phyloP scores from a whole-genome alignment of 1,139 yeast species.

The Pichia sp. region DNA sequence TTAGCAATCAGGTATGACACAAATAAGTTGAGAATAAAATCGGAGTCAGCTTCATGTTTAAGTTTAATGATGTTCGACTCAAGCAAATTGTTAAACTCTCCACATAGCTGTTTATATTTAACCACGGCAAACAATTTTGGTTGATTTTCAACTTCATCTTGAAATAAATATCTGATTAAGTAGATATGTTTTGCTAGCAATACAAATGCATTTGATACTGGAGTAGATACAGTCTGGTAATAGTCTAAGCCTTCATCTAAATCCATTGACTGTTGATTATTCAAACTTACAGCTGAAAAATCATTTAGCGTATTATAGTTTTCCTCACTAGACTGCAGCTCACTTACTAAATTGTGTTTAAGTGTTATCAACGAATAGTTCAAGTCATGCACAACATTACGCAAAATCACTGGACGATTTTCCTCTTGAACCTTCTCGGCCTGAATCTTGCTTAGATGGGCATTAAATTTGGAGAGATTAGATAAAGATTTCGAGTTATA shows the following conservation, averaged over 20 bases:
- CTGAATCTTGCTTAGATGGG: slow-evolving; percentile 4
- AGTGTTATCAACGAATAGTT: slow-evolving; percentile 21
- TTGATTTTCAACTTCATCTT: slow-evolving; percentile 13
- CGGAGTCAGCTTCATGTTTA: slow-evolving; percentile 29
- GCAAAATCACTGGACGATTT: slow-evolving; percentile 22
- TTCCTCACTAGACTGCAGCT: neutral
- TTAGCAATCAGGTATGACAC: slow-evolving; percentile 24
- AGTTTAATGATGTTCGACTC: slow-evolving; percentile 20
- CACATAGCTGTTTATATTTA: slow-evolving; percentile 21
- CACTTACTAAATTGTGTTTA: slow-evolving; percentile 10
- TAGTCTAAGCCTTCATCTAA: slow-evolving; percentile 6
- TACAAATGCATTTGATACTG: slow-evolving; percentile 8
- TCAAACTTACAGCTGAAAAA: neutral
- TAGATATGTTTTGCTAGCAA: slow-evolving; percentile 25
- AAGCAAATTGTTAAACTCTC: slow-evolving; percentile 20
- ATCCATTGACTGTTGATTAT: neutral
- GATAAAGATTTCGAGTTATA: slow-evolving; percentile 23
- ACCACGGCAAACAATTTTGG: slow-evolving; percentile 13
- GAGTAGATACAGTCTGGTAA: slow-evolving; percentile 11
- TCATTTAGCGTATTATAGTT: neutral
- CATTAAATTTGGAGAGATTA: slow-evolving; percentile 22
- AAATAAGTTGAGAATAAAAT: slow-evolving; percentile 25
- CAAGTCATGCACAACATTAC: slow-evolving; percentile 27
- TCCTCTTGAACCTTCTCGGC: slow-evolving; percentile 13
- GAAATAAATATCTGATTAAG: slow-evolving; percentile 23